Evolutionary conservation across 139 green algal species (phyloP).

Genomic region (Haematococcus lacustris): DNA sequence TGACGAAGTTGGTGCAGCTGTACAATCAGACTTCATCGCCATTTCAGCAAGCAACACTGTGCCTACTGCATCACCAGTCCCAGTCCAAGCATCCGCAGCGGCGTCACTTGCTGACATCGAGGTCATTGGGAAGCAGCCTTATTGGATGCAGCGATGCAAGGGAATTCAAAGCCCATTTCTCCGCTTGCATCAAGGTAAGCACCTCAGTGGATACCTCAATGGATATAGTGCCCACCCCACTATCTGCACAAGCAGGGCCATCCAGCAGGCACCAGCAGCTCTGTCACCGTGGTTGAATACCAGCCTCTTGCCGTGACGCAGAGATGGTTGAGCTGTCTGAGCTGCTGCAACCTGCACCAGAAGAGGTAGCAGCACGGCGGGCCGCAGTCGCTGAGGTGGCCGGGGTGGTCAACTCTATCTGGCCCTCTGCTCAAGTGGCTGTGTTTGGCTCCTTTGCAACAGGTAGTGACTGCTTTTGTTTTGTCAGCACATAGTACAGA

Average conservation of each 20-base stretch:
- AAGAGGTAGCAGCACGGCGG: conserved; percentile 22
- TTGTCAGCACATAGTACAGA: no score
- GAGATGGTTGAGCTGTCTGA: conserved; percentile 36
- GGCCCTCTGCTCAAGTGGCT: conserved; percentile 40
- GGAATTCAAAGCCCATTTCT: conserved; percentile 27
- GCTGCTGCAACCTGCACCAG: conserved; percentile 27
- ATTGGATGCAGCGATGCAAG: conserved; percentile 26
- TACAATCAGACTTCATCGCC: no score
- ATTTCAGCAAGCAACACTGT: no score
- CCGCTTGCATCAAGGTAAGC: conserved; percentile 26
- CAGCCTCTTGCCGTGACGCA: not conserved
- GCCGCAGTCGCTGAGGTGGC: conserved; percentile 25
- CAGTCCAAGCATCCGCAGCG: no score
- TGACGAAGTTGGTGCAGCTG: no score
- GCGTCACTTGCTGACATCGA: no score
- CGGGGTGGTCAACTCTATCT: conserved; percentile 62
- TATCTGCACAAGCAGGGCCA: not conserved
- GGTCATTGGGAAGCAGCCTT: conserved; percentile 12
- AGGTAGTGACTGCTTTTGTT: no score
- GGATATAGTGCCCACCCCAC: not conserved
- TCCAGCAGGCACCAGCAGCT: not conserved
- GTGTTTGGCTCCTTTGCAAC: conserved; percentile 82
- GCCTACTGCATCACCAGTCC: no score
- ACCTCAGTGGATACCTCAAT: not conserved
- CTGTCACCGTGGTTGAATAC: not conserved